These are phyloP conservation scores for Coemansia sp. DNA, from an alignment of 192 early-diverging fungal species.

Conservation along the genomic window DNA sequence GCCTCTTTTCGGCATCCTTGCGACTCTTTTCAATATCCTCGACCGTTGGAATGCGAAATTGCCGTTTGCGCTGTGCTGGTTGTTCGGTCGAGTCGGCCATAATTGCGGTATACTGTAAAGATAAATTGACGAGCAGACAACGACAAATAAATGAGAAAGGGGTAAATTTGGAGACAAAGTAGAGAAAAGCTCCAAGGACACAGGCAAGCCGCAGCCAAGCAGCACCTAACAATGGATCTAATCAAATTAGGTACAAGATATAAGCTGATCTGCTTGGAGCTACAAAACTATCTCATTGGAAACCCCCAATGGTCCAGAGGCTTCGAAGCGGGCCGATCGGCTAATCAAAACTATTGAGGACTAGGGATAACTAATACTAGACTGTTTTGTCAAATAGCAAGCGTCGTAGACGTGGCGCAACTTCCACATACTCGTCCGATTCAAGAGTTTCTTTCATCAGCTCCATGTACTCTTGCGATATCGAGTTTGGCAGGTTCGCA, in stretches of 20 bases:
- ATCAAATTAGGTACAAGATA: not conserved
- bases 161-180: not conserved
- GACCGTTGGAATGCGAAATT: conserved; percentile 44
- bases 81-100: conserved; percentile 7
- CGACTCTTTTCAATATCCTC: conserved; percentile 43
- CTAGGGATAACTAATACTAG: not conserved
- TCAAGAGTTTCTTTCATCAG: not conserved
- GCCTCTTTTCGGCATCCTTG: conserved; percentile 20
- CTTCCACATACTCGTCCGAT: not conserved
- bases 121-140: not conserved
- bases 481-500: not conserved
- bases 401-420: not conserved
- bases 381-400: not conserved
- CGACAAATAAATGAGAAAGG: not conserved
- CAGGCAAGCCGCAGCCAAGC: not conserved
- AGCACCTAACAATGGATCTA: not conserved
- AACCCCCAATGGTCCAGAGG: too few species aligned
- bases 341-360: not conserved
- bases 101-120: not conserved
- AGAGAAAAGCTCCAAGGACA: not conserved
- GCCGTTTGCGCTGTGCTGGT: conserved; percentile 17
- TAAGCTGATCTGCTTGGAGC: too few species aligned
- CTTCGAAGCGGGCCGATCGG: too few species aligned
- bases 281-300: too few species aligned
- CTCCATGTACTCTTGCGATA: not conserved